Base-by-base conservation (phyloP, 352 stramenopile species). In the Pythium sukuiense region DNA sequence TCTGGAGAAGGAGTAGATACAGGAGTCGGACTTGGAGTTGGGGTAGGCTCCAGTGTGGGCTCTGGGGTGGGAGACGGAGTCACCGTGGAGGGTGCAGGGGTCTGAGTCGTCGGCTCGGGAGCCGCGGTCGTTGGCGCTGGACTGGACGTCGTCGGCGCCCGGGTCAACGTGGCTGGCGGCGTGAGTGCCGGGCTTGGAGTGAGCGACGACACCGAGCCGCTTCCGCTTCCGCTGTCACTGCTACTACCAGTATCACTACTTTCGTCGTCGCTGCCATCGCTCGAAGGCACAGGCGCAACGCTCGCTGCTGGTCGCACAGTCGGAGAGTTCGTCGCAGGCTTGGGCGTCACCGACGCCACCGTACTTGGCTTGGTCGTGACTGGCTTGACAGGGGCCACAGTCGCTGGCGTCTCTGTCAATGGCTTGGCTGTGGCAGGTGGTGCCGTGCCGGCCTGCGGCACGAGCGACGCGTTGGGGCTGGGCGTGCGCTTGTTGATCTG, bases 21-120 rank as follows among this genome's bases (percentile, higher is more conserved):
- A 27, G 59, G 45, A 27, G 59, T 16, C 3, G 32, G 32, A 12
- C 46, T 58, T 32, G 59, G 59, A 8, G 29, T 52, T 24, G 61
- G 32, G 2, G 52, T 58, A 29, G 52, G 52, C 13, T 11, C 18
- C 27, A 30, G 61, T 9, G 46, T 50, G 13, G 49, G 46, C 3
- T 41, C 52, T 53, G 49, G 50, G 1, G 50, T 52, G 16, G 29
- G 11, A 5, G 66, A 69, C 43, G 67, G 61, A 30, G 48, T 54
- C 43, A 48, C 24, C 11, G 55, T 63, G 55, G 69, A 56, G 45
- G 33, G n/a, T 37, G 55, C 52, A 29, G 66, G 61, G n/a, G 61
- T 24, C 29, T 50, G 18, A 9, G 67, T 70, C n/a, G 67, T 62
- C n/a, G 57, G 14, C 33, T 26, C 43, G 26, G 54, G 58, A 32